phyloP scores from a whole-genome alignment of 768 basidiomycete genomes.

The Gyrodon lividus region DNA sequence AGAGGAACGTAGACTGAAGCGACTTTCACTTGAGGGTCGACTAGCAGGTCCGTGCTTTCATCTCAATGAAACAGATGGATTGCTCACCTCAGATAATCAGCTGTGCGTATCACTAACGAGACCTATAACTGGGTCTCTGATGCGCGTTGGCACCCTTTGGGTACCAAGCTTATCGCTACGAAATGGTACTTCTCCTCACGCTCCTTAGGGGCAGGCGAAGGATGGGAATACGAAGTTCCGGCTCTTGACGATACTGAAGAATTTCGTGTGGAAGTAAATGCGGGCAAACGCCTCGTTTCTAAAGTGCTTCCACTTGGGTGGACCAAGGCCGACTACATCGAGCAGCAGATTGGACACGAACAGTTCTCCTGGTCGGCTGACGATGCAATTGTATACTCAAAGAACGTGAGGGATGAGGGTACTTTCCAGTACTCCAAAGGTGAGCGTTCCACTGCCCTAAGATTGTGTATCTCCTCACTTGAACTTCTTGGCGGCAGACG shows the following conservation, averaged over 20 bases:
- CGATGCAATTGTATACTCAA: constrained; percentile 62
- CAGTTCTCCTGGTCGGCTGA: constrained; percentile 62
- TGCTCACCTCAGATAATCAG: constrained; percentile 20
- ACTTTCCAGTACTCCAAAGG: constrained; percentile 66
- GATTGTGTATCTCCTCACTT: neutral
- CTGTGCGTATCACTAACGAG: constrained; percentile 63
- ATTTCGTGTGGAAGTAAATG: constrained; percentile 34
- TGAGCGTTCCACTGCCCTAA: constrained; percentile 16
- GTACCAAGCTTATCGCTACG: constrained; percentile 62
- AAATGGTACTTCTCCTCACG: constrained; percentile 73
- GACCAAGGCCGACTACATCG: constrained; percentile 55
- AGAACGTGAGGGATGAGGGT: constrained; percentile 56
- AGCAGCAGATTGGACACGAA: constrained; percentile 74
- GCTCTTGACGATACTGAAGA: constrained; percentile 4
- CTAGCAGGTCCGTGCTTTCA: constrained; percentile 34
- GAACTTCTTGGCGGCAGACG: constrained; percentile 41
- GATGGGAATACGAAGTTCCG: constrained; percentile 65
- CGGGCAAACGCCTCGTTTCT: constrained; percentile 54
- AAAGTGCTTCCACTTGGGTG: constrained; percentile 61
- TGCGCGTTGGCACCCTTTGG: constrained; percentile 68
- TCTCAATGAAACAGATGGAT: neutral
- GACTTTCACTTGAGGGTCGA: constrained; percentile 61
- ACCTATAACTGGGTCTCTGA: constrained; percentile 72
- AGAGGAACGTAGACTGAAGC: constrained; percentile 40
- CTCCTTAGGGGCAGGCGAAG: constrained; percentile 70